phyloP scores from a whole-genome alignment of 2,329 filamentous ascomycete genomes.

The Neofusicoccum parvum region DNA sequence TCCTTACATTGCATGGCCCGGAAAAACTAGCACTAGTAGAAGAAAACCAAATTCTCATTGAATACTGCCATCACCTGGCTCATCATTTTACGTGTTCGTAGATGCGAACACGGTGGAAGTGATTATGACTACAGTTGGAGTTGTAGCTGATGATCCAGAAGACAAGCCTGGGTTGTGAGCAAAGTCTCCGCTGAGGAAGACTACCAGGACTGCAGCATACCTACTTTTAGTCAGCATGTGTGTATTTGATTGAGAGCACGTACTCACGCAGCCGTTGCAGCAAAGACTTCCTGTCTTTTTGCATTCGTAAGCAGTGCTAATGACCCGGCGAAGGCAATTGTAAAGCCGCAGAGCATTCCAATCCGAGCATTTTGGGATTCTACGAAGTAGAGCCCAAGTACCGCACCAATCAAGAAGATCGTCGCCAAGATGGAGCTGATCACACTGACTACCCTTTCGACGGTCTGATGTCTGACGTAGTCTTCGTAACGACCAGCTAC shows the following conservation, averaged over 20 bases:
- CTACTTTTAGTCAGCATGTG: not conserved
- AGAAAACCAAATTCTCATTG: no score
- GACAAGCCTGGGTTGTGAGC: slow-evolving; percentile 6
- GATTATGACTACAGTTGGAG: not conserved
- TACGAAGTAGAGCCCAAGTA: slow-evolving; percentile 26
- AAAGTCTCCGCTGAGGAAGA: slow-evolving; percentile 25
- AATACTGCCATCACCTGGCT: no score
- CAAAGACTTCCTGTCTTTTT: slow-evolving; percentile 23
- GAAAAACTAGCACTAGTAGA: no score
- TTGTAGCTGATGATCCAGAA: not conserved
- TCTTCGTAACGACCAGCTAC: not conserved
- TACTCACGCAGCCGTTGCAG: slow-evolving; percentile 25
- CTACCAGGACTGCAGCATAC: slow-evolving; percentile 26
- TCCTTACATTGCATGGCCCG: no score
- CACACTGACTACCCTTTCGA: not conserved
- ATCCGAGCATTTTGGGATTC: slow-evolving; percentile 20
- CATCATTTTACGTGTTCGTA: not conserved
- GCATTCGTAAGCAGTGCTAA: slow-evolving; percentile 22
- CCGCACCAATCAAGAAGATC: slow-evolving; percentile 22
- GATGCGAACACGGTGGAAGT: not conserved
- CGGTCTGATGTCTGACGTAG: not conserved
- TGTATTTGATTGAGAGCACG: fast-evolving
- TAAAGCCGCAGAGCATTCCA: slow-evolving; percentile 23
- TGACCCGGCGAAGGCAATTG: slow-evolving; percentile 20
- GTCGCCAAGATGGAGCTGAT: slow-evolving; percentile 22